Base-by-base conservation (phyloP, 2,329 filamentous ascomycete species). In the Arthrobotrys sphaeroides region DNA sequence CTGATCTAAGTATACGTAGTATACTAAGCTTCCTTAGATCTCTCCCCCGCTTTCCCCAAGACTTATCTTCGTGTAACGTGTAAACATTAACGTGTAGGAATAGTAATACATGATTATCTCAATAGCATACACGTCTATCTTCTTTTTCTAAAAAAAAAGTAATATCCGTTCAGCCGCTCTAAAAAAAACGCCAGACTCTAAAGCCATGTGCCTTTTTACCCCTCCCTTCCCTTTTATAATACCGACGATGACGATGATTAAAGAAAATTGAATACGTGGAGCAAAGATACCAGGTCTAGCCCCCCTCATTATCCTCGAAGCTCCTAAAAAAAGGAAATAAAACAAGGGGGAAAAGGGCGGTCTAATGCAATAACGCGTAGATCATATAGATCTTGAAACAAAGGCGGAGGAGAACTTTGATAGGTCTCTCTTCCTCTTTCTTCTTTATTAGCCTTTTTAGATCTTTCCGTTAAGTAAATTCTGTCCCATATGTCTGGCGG, bases 381-480 rank as follows among this genome's bases (percentile, higher is more conserved):
- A 55, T 55, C 28, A 55, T 55, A 55, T 55, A 55, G 51, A 55
- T 55, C 51, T 38, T 5, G 26, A 55, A 55, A 55, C 22, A 20
- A 31, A 2, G 31, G 38, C 9, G 45, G 24, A n/a, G n/a, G n/a
- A n/a, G n/a, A n/a, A n/a, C n/a, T n/a, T n/a, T n/a, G n/a, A n/a
- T n/a, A n/a, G n/a, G n/a, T n/a, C n/a, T n/a, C n/a, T n/a, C 31
- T 38, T 16, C 38, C 24, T 38, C 24, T 10, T 5, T 53, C 3
- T 3, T 16, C 2, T 7, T 22, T 6, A 22, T 22, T 13, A 20
- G 12, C 18, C 47, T 26, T 26, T 53, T 84, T 86, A 93, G 73
- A 94, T 83, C 87, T 95, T 95, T 70, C 87, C 88, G 80, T 86
- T 83, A 72, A 90, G 81, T 82, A 96, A 81, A 83, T 96, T 94